These are phyloP conservation scores for Chalciporus pseudorubinellus DNA, from an alignment of 768 basidiomycete species.

Conservation along the genomic window DNA sequence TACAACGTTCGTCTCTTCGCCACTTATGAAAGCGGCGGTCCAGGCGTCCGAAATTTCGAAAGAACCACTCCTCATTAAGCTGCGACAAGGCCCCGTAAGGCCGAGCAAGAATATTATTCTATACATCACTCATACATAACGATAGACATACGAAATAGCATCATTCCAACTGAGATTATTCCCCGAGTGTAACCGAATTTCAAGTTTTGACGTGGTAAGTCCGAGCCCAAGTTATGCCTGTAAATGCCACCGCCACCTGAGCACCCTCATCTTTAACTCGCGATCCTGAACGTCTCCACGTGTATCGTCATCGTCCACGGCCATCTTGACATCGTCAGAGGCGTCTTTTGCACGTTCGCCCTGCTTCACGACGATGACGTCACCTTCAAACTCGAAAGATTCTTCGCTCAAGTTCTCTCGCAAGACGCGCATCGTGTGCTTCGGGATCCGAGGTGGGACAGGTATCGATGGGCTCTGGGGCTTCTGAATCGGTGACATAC, in stretches of 20 bases:
- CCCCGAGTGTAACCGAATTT: not conserved
- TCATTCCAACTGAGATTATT: not conserved
- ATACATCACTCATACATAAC: not conserved
- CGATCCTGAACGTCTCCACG: not conserved
- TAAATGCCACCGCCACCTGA: slow-evolving; percentile 28
- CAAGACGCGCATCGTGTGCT: slow-evolving; percentile 9
- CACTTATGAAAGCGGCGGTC: too few relatives aligned
- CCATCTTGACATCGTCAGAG: slow-evolving; percentile 11
- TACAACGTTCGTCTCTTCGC: too few relatives aligned
- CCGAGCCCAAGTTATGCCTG: not conserved
- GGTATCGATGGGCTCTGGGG: not conserved
- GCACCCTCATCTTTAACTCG: slow-evolving; percentile 24
- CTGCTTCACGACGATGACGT: slow-evolving; percentile 16
- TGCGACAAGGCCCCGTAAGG: too few relatives aligned
- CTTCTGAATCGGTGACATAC: not conserved
- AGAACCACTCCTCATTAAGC: too few relatives aligned
- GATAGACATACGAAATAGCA: not conserved
- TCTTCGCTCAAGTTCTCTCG: slow-evolving; percentile 17
- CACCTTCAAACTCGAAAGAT: slow-evolving; percentile 24
- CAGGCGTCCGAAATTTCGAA: too few relatives aligned
- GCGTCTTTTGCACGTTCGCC: not conserved
- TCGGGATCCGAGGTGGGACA: not conserved
- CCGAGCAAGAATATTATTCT: too few relatives aligned
- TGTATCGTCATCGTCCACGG: slow-evolving; percentile 5
- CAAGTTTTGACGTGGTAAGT: too few relatives aligned